Conservation (phyloP, 1,139 yeast genomes). For the Zygoascus sp. region DNA sequence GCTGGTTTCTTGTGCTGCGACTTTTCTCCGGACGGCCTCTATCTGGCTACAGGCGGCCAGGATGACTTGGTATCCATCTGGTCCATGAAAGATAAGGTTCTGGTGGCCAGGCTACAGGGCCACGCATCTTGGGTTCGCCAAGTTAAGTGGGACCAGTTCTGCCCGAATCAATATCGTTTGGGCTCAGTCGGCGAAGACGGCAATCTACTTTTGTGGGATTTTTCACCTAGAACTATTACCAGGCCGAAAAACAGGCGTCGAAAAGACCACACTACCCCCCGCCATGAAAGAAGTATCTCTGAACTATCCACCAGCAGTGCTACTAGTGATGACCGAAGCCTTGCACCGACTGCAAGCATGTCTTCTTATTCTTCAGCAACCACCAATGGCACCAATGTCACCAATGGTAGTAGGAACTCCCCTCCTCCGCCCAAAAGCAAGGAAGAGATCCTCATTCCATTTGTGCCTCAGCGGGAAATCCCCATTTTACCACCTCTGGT, state of each 20-base stretch:
- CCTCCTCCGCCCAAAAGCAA: constrained; percentile 2
- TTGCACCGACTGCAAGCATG: constrained; percentile 9
- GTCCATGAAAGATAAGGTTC: constrained; percentile 27
- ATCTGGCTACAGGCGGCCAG: constrained; percentile 50
- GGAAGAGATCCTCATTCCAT: constrained; percentile 24
- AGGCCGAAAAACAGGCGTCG: constrained; percentile 22
- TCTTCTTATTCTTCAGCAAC: constrained; percentile 9
- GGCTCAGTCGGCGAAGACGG: constrained; percentile 73
- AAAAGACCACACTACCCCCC: constrained; percentile 8
- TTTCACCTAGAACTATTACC: constrained; percentile 54
- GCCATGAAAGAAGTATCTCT: constrained; percentile 2
- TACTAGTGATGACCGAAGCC: constrained; percentile 3
- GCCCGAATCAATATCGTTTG: constrained; percentile 47
- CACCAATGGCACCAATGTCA: constrained; percentile 2
- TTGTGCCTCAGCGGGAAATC: constrained; percentile 27
- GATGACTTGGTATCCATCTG: constrained; percentile 40
- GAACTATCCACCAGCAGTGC: background rate
- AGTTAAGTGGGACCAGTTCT: constrained; percentile 44
- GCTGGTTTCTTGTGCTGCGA: constrained; percentile 57
- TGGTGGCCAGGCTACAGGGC: constrained; percentile 51
- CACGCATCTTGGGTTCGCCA: constrained; percentile 61
- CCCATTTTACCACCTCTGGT: constrained; percentile 31
- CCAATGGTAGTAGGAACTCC: constrained; percentile 2
- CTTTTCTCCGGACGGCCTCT: constrained; percentile 64
- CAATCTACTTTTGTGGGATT: constrained; percentile 64